Base-by-base conservation (phyloP, 345 rosid species). In the Raphanus raphanistrum region DNA sequence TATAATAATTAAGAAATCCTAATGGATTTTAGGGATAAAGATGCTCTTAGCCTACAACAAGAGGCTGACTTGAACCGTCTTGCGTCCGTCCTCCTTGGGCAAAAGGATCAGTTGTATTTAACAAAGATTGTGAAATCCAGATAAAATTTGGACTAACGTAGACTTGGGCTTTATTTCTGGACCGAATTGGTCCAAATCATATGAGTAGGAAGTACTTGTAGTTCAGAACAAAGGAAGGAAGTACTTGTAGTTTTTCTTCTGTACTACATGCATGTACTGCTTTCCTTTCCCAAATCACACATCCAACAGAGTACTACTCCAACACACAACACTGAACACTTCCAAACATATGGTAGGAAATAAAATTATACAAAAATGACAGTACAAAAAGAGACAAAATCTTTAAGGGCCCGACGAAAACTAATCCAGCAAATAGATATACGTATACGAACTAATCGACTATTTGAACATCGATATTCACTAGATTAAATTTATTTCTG, bases 221-320 rank as follows among this genome's bases (percentile, higher is more conserved):
- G 38, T 59, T 58, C n/a, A n/a, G n/a, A n/a, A n/a, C n/a, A n/a
- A n/a, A n/a, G n/a, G n/a, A n/a, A 6, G 7, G 16, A 26, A 62
- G 75, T 70, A 70, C 69, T 31, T 63, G 3, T 8, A 71, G 38
- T 59, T 58, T 29, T 21, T 74, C 29, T 68, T 75, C 21, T 68
- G 81, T 77, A 77, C 81, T 77, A 48, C 81, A 77, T 45, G 70
- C 26, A n/a, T 77, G 81, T 77, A 77, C 81, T 77, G 38, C 76
- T 57, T 69, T 10, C 26, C 76, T 57, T 69, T 10, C 26, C 63
- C 62, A 63, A 32, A 29, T 63, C 12, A 10, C 70, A 28, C 70
- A 52, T 70, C 76, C 66, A 71, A 64, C 1, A 71, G 71, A 70
- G 81, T 77, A 77, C 81, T 77, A 61, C 80, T 70, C 48, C 59